Percentiles rank a stretch among this genome's conserved stretches.
phyloP scores from a whole-genome alignment of 2,329 filamentous ascomycete species.

The Aaosphaeria arxii region DNA sequence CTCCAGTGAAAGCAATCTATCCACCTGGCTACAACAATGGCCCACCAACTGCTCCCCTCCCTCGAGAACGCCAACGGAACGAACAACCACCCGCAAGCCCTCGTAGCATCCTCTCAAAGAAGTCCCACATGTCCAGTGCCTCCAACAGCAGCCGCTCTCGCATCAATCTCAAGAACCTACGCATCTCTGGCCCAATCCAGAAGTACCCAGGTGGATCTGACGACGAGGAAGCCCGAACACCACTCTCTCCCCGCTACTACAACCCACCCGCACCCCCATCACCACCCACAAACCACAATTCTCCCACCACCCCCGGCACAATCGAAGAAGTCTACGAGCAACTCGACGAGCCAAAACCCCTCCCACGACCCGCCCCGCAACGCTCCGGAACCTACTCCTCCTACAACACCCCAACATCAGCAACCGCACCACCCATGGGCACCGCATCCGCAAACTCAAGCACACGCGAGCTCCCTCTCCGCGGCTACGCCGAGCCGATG shows the following conservation, averaged over 20 bases:
- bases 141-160: conserved; percentile 37
- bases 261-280: conserved; percentile 55
- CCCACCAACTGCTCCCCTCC: conserved; percentile 21
- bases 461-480: conserved; percentile 32
- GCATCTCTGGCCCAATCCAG: conserved; percentile 56
- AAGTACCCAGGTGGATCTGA: conserved; percentile 39
- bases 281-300: conserved; percentile 43
- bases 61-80: conserved; percentile 14
- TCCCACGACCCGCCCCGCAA: conserved; percentile 33
- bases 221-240: conserved; percentile 49
- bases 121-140: conserved; percentile 36
- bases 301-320: conserved; percentile 24
- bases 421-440: background rate
- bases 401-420: conserved; percentile 8
- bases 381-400: conserved; percentile 14
- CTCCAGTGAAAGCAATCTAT: conserved; percentile 48
- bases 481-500: conserved; percentile 26
- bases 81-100: conserved; percentile 24
- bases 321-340: conserved; percentile 29
- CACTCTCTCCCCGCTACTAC: conserved; percentile 57
- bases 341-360: conserved; percentile 34
- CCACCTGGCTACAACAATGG: conserved; percentile 38
- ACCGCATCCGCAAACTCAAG: conserved; percentile 11
- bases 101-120: conserved; percentile 36
- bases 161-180: conserved; percentile 53